These are phyloP conservation scores for Escallonia rubra DNA, from an alignment of 129 eudicot species.

Conservation along the genomic window DNA sequence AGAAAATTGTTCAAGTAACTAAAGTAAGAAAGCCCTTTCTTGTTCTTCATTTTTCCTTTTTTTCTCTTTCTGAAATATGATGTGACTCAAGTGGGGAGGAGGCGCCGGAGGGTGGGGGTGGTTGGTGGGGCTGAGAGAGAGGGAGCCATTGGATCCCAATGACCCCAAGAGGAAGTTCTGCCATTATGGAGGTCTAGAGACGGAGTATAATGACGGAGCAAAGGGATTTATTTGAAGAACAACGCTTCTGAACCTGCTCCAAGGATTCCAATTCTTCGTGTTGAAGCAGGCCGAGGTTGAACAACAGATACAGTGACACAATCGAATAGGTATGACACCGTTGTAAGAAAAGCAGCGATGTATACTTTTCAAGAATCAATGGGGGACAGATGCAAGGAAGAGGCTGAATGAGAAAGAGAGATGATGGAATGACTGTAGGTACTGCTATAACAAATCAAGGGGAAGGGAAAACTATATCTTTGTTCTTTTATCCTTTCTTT, in stretches of 20 bases:
- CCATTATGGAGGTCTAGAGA: not conserved
- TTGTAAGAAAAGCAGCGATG: conserved; percentile 16
- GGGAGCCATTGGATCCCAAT: not conserved
- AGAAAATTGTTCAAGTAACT: not conserved
- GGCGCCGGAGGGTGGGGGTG: not conserved
- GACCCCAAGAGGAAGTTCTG: not conserved
- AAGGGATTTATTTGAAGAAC: conserved; percentile 26
- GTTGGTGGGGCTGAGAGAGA: not conserved
- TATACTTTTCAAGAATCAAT: conserved; percentile 30
- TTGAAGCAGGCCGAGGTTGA: conserved; percentile 57
- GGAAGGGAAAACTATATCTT: conserved; percentile 19
- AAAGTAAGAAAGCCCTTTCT: not conserved
- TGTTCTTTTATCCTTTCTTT: conserved; percentile 17
- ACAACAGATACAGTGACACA: conserved; percentile 17
- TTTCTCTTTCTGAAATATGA: not conserved
- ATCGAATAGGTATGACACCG: conserved; percentile 1
- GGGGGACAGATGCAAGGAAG: conserved; percentile 5
- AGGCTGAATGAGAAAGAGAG: not conserved
- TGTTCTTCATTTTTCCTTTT: not conserved
- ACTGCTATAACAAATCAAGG: conserved; percentile 9
- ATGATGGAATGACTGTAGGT: not conserved
- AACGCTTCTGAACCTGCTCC: conserved; percentile 63
- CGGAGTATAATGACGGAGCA: not conserved
- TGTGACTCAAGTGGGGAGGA: not conserved
- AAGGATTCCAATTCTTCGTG: conserved; percentile 10